phyloP scores from a whole-genome alignment of 2,329 filamentous ascomycete species.

The Diaporthe helianthi region DNA sequence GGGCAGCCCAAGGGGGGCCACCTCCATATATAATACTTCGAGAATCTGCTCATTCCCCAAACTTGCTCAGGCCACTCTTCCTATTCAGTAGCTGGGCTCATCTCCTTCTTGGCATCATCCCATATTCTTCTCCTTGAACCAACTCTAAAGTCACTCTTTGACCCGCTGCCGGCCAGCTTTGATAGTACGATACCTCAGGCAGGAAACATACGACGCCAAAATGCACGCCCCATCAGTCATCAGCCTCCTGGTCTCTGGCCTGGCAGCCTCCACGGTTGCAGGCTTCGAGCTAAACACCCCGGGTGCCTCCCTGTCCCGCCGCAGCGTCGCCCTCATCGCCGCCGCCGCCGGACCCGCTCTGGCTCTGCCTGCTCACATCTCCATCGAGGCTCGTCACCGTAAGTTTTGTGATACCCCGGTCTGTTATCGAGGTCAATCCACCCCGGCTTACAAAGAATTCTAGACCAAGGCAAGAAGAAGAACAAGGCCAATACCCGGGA shows the following conservation, averaged over 20 bases:
- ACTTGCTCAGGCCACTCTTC: conserved; percentile 33
- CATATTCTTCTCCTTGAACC: background rate
- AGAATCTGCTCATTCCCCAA: conserved; percentile 26
- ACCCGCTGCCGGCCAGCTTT: conserved; percentile 32
- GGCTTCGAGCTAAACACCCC: conserved; percentile 28
- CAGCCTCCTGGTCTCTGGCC: conserved; percentile 32
- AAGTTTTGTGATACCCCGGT: background rate
- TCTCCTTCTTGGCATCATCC: conserved; percentile 14
- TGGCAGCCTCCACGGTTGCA: conserved; percentile 29
- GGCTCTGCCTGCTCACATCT: conserved; percentile 36
- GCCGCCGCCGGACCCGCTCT: conserved; percentile 31
- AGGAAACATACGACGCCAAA: conserved; percentile 21
- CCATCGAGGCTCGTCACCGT: conserved; percentile 34
- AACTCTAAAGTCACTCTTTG: conserved; percentile 29
- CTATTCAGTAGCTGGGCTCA: conserved; percentile 27
- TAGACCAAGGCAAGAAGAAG: conserved; percentile 32
- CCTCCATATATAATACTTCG: conserved; percentile 28
- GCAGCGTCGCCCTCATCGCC: conserved; percentile 30
- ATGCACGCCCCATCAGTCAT: conserved; percentile 33
- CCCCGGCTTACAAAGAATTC: background rate
- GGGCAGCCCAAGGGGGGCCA: background rate
- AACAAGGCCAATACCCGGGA: conserved; percentile 18
- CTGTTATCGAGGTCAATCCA: background rate
- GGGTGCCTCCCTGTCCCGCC: conserved; percentile 28
- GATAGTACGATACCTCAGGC: conserved; percentile 23